phyloP scores from a whole-genome alignment of 23 red algal genomes.

The Agarophyton chilense region DNA sequence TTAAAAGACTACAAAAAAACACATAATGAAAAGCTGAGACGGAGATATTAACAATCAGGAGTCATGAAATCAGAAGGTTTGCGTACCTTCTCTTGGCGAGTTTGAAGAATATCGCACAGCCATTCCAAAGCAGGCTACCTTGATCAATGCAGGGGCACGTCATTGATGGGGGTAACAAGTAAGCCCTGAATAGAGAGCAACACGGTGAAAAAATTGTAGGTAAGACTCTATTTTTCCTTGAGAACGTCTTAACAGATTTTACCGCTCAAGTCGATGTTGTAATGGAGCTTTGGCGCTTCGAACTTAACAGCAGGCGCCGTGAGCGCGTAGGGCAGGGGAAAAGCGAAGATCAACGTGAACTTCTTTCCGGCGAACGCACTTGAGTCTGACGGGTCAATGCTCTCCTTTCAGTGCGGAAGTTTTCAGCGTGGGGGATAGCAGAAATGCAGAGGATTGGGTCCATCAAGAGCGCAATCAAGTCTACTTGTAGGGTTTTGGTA shows the following conservation, averaged over 20 bases:
- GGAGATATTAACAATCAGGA: background rate
- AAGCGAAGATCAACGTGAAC: slow-evolving; percentile 75
- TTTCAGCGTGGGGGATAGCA: slow-evolving; percentile 84
- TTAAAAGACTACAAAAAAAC: background rate
- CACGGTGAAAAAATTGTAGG: slow-evolving; percentile 83
- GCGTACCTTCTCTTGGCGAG: slow-evolving; percentile 71
- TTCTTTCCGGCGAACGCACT: slow-evolving; percentile 66
- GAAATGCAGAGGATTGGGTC: slow-evolving; percentile 79
- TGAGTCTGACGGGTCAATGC: slow-evolving; percentile 54
- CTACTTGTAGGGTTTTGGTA: slow-evolving; percentile 83
- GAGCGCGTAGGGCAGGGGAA: slow-evolving; percentile 80
- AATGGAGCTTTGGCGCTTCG: slow-evolving; percentile 84
- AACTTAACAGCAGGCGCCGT: slow-evolving; percentile 86
- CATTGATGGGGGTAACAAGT: slow-evolving; percentile 90
- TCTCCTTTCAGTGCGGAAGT: slow-evolving; percentile 65
- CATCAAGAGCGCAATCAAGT: slow-evolving; percentile 87
- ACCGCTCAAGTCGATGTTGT: slow-evolving; percentile 92
- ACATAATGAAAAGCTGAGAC: background rate
- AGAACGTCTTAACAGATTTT: slow-evolving; percentile 98
- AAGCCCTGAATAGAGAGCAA: slow-evolving; percentile 84
- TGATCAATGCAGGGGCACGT: slow-evolving; percentile 87
- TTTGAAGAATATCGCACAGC: slow-evolving; percentile 55
- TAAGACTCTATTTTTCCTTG: slow-evolving; percentile 95
- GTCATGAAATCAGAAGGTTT: slow-evolving; percentile 35
- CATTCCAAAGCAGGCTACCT: slow-evolving; percentile 77